These are phyloP conservation scores for Mycosarcoma mackinlayi DNA, from an alignment of 1,284 basidiomycete species.

Conservation along the genomic window DNA sequence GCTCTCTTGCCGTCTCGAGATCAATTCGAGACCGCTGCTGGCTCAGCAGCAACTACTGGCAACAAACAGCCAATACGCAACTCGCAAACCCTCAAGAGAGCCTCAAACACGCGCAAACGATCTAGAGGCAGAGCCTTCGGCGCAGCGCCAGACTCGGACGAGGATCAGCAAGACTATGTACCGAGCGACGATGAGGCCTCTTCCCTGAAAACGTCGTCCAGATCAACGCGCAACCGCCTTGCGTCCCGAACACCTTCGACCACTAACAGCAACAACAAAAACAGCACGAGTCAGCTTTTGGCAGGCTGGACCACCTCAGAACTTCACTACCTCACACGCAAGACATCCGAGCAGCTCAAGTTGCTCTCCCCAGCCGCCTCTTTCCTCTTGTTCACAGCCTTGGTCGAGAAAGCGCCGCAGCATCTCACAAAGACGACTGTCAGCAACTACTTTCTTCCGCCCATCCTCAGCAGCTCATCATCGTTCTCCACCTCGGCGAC, in stretches of 20 bases:
- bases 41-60: background rate
- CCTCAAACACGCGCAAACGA: constrained; percentile 8
- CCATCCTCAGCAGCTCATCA: constrained; percentile 9
- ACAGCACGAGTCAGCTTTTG: constrained; percentile 12
- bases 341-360: constrained; percentile 37
- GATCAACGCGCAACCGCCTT: constrained; percentile 11
- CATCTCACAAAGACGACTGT: constrained; percentile 28
- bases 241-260: background rate
- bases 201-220: background rate
- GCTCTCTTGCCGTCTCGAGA: constrained; percentile 34
- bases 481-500: background rate
- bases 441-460: constrained; percentile 36
- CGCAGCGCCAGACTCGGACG: constrained; percentile 30
- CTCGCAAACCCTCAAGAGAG: constrained; percentile 5
- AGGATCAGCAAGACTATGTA: constrained; percentile 36
- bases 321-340: constrained; percentile 36
- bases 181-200: constrained; percentile 21
- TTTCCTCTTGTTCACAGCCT: constrained; percentile 25
- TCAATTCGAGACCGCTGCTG: constrained; percentile 22
- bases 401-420: constrained; percentile 24
- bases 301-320: constrained; percentile 38
- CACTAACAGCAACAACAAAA: background rate
- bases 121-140: constrained; percentile 28
- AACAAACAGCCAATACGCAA: constrained; percentile 2
- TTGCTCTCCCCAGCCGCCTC: constrained; percentile 28